Evolutionary conservation across 2,329 filamentous ascomycete species (phyloP).

Genomic region (Zasmidium cellare): DNA sequence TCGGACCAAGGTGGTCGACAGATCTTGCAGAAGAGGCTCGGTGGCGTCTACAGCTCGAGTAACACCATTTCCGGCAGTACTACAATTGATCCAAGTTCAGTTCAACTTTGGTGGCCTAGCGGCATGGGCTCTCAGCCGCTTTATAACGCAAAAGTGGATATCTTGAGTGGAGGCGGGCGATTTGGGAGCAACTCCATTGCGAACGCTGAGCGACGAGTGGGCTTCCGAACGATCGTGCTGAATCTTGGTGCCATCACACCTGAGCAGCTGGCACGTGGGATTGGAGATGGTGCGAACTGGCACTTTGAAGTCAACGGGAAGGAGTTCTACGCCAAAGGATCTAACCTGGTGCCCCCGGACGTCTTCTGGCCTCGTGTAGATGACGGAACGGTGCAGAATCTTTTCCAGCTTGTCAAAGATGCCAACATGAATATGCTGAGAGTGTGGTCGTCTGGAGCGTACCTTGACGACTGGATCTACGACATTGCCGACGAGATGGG

Average conservation of each 20-base stretch:
- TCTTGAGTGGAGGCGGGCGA: slow-evolving; percentile 32
- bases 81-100: slow-evolving; percentile 43
- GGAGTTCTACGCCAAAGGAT: slow-evolving; percentile 63
- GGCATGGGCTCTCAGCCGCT: slow-evolving; percentile 58
- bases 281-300: slow-evolving; percentile 58
- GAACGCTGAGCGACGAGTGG: slow-evolving; percentile 52
- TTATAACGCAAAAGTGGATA: slow-evolving; percentile 54
- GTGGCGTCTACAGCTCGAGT: slow-evolving; percentile 41
- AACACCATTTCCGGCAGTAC: slow-evolving; percentile 51
- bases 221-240: slow-evolving; percentile 62
- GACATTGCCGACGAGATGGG: slow-evolving; percentile 62
- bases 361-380: slow-evolving; percentile 63
- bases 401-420: slow-evolving; percentile 55
- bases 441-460: slow-evolving; percentile 60
- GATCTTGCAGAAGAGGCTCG: slow-evolving; percentile 39
- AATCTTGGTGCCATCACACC: slow-evolving; percentile 56
- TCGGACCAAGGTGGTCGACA: slow-evolving; percentile 45
- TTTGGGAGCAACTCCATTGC: not conserved
- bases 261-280: slow-evolving; percentile 52
- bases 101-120: slow-evolving; percentile 61
- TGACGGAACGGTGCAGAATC: slow-evolving; percentile 47
- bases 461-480: slow-evolving; percentile 61
- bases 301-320: slow-evolving; percentile 66
- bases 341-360: slow-evolving; percentile 62
- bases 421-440: slow-evolving; percentile 65